Conservation (phyloP, 768 basidiomycete genomes). For the Amyloporia xantha region DNA sequence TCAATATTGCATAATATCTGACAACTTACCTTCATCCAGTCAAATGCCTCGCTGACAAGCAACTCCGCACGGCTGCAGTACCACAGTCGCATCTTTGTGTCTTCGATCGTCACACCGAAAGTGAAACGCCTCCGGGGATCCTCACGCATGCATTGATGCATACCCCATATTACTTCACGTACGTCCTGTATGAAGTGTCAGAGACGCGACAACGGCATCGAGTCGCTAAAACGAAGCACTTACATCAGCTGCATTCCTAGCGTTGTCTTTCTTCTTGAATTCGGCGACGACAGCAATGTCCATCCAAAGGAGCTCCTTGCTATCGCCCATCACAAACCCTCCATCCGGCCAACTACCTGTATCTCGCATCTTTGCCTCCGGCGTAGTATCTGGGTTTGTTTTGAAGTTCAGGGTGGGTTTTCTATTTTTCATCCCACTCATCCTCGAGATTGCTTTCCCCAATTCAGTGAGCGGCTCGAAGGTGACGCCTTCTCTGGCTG, state of each 20-base stretch:
- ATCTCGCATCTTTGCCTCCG: background rate
- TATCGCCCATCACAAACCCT: background rate
- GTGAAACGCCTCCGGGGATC: constrained; percentile 22
- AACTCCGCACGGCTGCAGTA: constrained; percentile 17
- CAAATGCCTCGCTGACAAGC: constrained; percentile 12
- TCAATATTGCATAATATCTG: background rate
- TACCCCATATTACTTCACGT: constrained; percentile 22
- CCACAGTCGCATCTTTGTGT: constrained; percentile 24
- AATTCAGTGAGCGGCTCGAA: background rate
- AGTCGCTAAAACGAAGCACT: background rate
- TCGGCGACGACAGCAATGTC: background rate
- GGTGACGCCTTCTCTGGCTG: background rate
- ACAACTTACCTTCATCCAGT: constrained; percentile 13
- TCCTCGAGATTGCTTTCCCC: background rate
- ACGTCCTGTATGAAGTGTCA: constrained; percentile 3
- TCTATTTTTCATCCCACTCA: background rate
- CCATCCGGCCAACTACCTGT: background rate
- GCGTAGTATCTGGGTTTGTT: background rate
- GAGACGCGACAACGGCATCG: background rate
- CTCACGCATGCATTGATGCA: constrained; percentile 22
- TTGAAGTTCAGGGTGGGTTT: background rate
- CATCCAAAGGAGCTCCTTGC: background rate
- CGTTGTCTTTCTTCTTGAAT: background rate
- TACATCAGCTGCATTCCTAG: background rate
- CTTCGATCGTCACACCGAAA: constrained; percentile 25